Percentiles rank a stretch among this genome's conserved stretches.
These are phyloP conservation scores for Pleurotus tuoliensis DNA, from an alignment of 768 basidiomycete genomes.

Conservation along the genomic window DNA sequence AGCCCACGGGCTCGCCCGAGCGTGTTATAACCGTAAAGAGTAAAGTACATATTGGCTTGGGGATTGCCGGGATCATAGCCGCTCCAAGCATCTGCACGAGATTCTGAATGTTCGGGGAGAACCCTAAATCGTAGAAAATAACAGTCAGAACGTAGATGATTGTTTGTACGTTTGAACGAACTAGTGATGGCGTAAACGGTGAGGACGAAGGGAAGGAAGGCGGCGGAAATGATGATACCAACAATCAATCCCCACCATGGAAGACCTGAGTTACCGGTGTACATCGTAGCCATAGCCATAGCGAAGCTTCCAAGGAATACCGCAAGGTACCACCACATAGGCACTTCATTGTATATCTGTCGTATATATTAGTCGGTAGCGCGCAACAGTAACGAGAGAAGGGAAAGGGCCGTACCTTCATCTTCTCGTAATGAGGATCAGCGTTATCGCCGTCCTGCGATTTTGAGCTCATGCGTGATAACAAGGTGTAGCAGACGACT, in stretches of 20 bases:
- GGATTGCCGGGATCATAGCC: conserved; percentile 40
- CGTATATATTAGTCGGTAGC: background rate
- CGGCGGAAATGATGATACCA: conserved; percentile 42
- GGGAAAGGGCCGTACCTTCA: conserved; percentile 32
- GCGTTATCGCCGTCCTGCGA: conserved; percentile 28
- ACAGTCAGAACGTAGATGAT: no score
- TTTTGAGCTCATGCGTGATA: background rate
- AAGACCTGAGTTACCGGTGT: conserved; percentile 47
- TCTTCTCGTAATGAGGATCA: conserved; percentile 54
- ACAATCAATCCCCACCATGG: conserved; percentile 61
- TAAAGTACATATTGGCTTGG: conserved; percentile 49
- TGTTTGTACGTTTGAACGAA: conserved; percentile 10
- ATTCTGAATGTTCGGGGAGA: conserved; percentile 26
- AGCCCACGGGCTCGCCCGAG: conserved; percentile 45
- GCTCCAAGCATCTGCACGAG: conserved; percentile 44
- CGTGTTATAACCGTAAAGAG: conserved; percentile 42
- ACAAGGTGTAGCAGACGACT: background rate
- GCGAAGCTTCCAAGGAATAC: conserved; percentile 40
- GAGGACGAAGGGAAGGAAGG: conserved; percentile 50
- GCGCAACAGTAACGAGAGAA: no score
- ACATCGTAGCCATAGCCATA: conserved; percentile 52
- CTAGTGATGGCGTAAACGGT: conserved; percentile 52
- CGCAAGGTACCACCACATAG: conserved; percentile 48
- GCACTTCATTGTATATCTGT: conserved; percentile 34
- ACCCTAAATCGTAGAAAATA: conserved; percentile 17